These are phyloP conservation scores for Aspergillus spinulosporus DNA, from an alignment of 2,329 filamentous ascomycete species.

Conservation along the genomic window DNA sequence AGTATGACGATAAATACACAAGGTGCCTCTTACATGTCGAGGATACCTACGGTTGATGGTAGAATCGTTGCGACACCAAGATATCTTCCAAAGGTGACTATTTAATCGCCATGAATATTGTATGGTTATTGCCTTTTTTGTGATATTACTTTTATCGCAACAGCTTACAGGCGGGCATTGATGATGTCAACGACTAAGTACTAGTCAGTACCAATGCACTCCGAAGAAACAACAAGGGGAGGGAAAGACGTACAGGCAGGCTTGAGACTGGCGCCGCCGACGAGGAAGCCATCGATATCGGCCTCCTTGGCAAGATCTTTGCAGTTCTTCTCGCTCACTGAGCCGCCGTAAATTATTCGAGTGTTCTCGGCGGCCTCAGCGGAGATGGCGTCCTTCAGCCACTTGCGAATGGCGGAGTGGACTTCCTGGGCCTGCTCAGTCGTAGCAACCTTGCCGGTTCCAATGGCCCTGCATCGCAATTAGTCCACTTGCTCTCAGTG, in stretches of 20 bases:
- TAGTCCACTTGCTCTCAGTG: background rate
- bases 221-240: constrained; percentile 18
- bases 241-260: constrained; percentile 70
- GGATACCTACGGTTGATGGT: background rate
- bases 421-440: constrained; percentile 91
- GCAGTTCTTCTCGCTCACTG: constrained; percentile 98
- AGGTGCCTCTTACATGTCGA: background rate
- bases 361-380: constrained; percentile 79
- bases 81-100: background rate
- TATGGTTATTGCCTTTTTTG: background rate
- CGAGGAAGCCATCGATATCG: constrained; percentile 97
- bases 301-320: constrained; percentile 84
- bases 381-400: constrained; percentile 75
- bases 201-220: constrained; percentile 14
- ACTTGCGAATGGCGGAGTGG: constrained; percentile 85
- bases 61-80: background rate
- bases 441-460: constrained; percentile 89
- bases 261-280: constrained; percentile 95
- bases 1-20: background rate
- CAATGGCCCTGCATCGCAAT: constrained; percentile 58
- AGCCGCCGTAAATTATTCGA: constrained; percentile 93
- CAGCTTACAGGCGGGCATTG: constrained; percentile 57
- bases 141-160: background rate
- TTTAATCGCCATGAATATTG: background rate
- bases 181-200: constrained; percentile 66